Base-by-base conservation (phyloP, 2,329 filamentous ascomycete genomes). In the Phoma herbarum region DNA sequence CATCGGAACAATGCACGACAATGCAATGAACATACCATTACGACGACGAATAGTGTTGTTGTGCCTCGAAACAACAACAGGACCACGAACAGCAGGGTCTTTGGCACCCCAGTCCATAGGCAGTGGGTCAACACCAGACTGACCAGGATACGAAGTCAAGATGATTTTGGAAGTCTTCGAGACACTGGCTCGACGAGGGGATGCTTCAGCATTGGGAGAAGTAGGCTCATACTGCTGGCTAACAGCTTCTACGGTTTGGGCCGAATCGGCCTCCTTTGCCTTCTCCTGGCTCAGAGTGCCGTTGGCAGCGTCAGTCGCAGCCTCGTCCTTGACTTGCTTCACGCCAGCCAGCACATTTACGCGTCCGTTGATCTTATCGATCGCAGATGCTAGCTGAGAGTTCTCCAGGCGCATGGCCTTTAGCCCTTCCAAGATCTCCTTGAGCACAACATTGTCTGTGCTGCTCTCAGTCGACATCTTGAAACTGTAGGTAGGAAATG, bases 51-150 rank as follows among this genome's bases (percentile, higher is more conserved):
- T 90, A 5, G 92, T 95, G 53, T 86, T 88, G 28, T 87, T 81
- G 60, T 87, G 85, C 68, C 92, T 86, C 25, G 90, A 95, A 42
- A 97, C 94, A 50, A 97, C 89, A 48, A 98, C 91, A 4, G 94
- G 94, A 1, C 94, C 95, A 77, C 94, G 87, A 69, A 88, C 82
- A 57, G 84, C 77, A 37, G 91, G 87, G 75, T 96, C 91, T 53
- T 85, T 80, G 54, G 92, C 87, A 49, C 94, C 94, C 94, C 94
- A 98, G 67, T 90, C 85, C 83, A 98, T 87, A 22, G 88, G 86
- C 50, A 97, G 81, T n/a, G 94, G 93, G 65, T 96, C 91, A 77
- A 98, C 94, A 62, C 94, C 94, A 65, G 91, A 92, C 79, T 97
- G 94, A 68, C 92, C 93, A 26, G 94, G 94, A 78, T 98, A 97